phyloP scores from a whole-genome alignment of 192 early-diverging fungal genomes.

The Jimgerdemannia lactiflua region DNA sequence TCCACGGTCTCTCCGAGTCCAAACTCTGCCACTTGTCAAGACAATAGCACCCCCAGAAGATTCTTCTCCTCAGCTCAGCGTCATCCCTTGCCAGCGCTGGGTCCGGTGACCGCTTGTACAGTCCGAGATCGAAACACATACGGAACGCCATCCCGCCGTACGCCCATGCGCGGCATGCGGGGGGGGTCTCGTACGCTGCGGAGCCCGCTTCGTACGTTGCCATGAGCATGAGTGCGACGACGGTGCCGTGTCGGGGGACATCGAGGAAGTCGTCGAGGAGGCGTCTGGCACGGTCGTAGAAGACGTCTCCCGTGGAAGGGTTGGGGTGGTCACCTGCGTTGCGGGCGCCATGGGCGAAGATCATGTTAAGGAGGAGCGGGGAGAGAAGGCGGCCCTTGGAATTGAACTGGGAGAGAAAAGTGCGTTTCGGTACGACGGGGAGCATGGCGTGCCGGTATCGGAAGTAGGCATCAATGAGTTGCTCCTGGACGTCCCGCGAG shows the following conservation, averaged over 20 bases:
- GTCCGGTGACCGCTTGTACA: slow-evolving; percentile 11
- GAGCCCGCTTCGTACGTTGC: slow-evolving; percentile 13
- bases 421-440: slow-evolving; percentile 24
- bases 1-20: slow-evolving; percentile 19
- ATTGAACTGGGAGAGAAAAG: slow-evolving; percentile 21
- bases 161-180: slow-evolving; percentile 5
- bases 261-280: slow-evolving; percentile 36
- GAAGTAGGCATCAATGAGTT: slow-evolving; percentile 21
- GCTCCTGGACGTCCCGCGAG: slow-evolving; percentile 14
- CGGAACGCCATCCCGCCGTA: slow-evolving; percentile 26
- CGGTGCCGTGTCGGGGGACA: slow-evolving; percentile 28
- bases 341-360: slow-evolving; percentile 30
- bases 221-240: slow-evolving; percentile 26
- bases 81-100: slow-evolving; percentile 13
- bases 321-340: slow-evolving; percentile 2
- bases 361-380: slow-evolving; percentile 21
- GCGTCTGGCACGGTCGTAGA: slow-evolving; percentile 28
- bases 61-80: slow-evolving; percentile 25
- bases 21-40: slow-evolving; percentile 23
- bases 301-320: slow-evolving; percentile 13
- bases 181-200: neutral
- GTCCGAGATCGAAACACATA: slow-evolving; percentile 16
- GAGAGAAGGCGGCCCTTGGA: slow-evolving; percentile 10
- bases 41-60: slow-evolving; percentile 31
- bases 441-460: slow-evolving; percentile 19